Conservation (phyloP, 352 stramenopile species). For the Phytopythium ostracodes region DNA sequence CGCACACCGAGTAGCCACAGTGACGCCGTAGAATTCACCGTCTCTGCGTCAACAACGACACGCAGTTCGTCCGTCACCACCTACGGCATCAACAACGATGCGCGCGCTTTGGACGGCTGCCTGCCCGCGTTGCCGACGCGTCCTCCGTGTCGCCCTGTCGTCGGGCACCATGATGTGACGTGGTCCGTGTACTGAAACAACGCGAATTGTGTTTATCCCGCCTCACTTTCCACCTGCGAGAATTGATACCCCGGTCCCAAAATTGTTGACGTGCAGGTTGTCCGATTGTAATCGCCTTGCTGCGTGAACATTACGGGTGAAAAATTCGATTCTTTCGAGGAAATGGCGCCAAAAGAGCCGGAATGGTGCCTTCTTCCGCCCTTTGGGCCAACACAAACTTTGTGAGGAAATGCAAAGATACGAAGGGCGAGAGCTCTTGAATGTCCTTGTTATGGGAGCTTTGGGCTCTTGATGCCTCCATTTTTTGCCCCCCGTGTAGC, state of each 20-base stretch:
- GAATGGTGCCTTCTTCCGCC: not conserved
- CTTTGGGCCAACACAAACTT: not conserved
- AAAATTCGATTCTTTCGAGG: constrained; percentile 1
- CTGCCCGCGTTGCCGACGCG: not conserved
- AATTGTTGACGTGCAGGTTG: not conserved
- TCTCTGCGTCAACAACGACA: not conserved
- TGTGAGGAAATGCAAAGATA: not conserved
- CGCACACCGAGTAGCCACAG: constrained; percentile 3
- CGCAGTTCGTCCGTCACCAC: not conserved
- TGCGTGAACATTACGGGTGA: not conserved
- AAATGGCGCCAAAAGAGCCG: constrained; percentile 1
- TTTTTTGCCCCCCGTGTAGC: not conserved
- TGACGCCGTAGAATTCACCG: not conserved
- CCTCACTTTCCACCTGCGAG: not conserved
- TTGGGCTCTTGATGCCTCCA: not conserved
- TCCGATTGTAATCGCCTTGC: not conserved
- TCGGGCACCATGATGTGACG: not conserved
- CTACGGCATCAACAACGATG: not conserved
- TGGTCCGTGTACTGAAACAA: not conserved
- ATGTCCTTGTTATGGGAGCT: not conserved
- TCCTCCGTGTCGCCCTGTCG: not conserved
- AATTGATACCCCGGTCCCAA: not conserved
- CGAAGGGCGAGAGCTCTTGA: not conserved
- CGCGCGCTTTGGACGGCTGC: not conserved
- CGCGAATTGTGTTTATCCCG: not conserved